phyloP scores from a whole-genome alignment of 148 eudicot genomes.

The Heliosperma pusillum region DNA sequence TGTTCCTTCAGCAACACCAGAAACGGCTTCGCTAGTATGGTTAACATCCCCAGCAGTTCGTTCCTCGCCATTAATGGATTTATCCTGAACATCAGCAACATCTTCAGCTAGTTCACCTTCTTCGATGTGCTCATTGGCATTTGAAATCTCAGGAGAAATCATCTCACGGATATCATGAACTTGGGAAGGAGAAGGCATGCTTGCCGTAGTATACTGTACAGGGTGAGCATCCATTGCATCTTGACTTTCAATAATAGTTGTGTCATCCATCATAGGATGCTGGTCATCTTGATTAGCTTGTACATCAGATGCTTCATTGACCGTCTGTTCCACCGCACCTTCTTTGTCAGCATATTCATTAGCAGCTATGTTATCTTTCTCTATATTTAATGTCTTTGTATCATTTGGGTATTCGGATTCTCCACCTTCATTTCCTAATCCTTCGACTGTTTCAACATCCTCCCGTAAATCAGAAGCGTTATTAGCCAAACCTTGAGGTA shows the following conservation, averaged over 20 bases:
- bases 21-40: slow-evolving; percentile 28
- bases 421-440: slow-evolving; percentile 41
- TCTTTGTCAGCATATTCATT: slow-evolving; percentile 45
- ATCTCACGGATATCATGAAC: slow-evolving; percentile 35
- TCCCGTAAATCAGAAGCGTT: slow-evolving; percentile 41
- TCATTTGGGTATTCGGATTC: slow-evolving; percentile 23
- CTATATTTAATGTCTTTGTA: slow-evolving; percentile 31
- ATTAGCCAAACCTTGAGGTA: slow-evolving; percentile 40
- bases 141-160: slow-evolving; percentile 40
- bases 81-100: slow-evolving; percentile 33
- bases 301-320: slow-evolving; percentile 37
- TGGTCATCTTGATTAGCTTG: slow-evolving; percentile 45
- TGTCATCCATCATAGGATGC: slow-evolving; percentile 34
- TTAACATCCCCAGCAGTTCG: slow-evolving; percentile 39
- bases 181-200: slow-evolving; percentile 39
- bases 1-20: slow-evolving; percentile 26
- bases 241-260: slow-evolving; percentile 31
- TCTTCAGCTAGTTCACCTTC: slow-evolving; percentile 44
- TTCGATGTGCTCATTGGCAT: slow-evolving; percentile 40
- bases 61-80: slow-evolving; percentile 36
- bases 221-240: slow-evolving; percentile 37
- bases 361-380: slow-evolving; percentile 34
- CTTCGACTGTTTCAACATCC: slow-evolving; percentile 43
- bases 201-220: slow-evolving; percentile 29
- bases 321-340: slow-evolving; percentile 32